Percentiles rank a stretch among this genome's conserved stretches.
Conservation (phyloP, 75 land plant genomes). For the Sequoiadendron giganteum region DNA sequence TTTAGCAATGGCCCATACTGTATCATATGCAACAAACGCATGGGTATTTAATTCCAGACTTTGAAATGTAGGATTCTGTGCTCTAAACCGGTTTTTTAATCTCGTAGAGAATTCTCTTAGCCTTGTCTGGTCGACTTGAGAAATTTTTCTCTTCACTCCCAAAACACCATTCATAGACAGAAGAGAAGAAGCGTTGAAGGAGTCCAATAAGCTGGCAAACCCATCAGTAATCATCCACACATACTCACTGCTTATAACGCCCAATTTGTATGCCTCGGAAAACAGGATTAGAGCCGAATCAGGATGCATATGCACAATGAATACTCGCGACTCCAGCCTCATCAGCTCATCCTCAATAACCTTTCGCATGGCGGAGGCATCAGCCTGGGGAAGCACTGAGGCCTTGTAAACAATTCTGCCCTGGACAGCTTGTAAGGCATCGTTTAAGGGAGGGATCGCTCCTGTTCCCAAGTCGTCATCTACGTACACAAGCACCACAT, state of each 20-base stretch:
- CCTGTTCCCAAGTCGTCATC: slow-evolving; percentile 44
- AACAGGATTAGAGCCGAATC: slow-evolving; percentile 8
- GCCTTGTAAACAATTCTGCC: background rate
- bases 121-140: background rate
- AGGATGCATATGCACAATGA: slow-evolving; percentile 31
- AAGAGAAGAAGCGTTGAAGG: background rate
- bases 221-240: too few relatives aligned
- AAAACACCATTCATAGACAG: background rate
- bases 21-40: slow-evolving; percentile 8
- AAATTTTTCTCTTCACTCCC: background rate
- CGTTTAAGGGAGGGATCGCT: slow-evolving; percentile 34
- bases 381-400: background rate
- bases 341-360: slow-evolving; percentile 11
- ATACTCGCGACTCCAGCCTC: slow-evolving; percentile 29
- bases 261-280: too few relatives aligned
- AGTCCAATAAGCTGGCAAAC: too few relatives aligned
- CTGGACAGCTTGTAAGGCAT: slow-evolving; percentile 28
- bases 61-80: background rate
- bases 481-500: slow-evolving; percentile 39
- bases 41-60: too few relatives aligned
- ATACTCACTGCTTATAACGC: too few relatives aligned
- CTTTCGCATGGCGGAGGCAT: background rate
- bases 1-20: slow-evolving; percentile 41
- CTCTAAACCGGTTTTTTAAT: background rate
- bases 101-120: background rate